Evolutionary conservation across 2,329 filamentous ascomycete genomes (phyloP).

Genomic region (Aspergillus pseudoglaucus): DNA sequence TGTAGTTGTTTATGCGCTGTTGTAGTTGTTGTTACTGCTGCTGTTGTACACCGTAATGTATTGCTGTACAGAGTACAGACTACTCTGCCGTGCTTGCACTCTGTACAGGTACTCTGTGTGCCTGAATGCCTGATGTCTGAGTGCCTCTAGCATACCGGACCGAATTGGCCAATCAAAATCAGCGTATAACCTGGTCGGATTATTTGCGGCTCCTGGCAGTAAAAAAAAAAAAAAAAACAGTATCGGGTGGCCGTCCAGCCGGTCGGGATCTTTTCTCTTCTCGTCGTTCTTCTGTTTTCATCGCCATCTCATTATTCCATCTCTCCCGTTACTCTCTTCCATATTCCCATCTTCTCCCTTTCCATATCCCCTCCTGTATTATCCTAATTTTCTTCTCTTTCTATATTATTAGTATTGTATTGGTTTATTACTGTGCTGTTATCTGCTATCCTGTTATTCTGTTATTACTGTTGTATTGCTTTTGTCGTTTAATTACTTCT

Average conservation of each 20-base stretch:
- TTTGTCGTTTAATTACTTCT: constrained; percentile 4
- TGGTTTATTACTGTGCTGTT: constrained; percentile 9
- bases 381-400: constrained; percentile 11
- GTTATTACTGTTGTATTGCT: constrained; percentile 2
- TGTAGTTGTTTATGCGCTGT: background rate
- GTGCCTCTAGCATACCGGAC: no score
- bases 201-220: background rate
- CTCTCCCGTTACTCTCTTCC: constrained; percentile 8
- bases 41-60: no score
- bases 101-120: no score
- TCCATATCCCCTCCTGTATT: constrained; percentile 6
- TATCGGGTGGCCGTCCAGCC: background rate
- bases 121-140: no score
- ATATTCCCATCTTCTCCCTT: constrained; percentile 5
- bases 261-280: background rate
- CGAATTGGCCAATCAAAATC: background rate
- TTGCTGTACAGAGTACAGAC: no score
- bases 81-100: no score
- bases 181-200: background rate
- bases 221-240: background rate
- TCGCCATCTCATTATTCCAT: constrained; percentile 7
- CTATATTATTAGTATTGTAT: constrained; percentile 10
- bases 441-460: constrained; percentile 2
- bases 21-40: no score
- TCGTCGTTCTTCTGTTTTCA: constrained; percentile 2